phyloP scores from a whole-genome alignment of 2,329 filamentous ascomycete species.

The Aquanectria penicillioides region DNA sequence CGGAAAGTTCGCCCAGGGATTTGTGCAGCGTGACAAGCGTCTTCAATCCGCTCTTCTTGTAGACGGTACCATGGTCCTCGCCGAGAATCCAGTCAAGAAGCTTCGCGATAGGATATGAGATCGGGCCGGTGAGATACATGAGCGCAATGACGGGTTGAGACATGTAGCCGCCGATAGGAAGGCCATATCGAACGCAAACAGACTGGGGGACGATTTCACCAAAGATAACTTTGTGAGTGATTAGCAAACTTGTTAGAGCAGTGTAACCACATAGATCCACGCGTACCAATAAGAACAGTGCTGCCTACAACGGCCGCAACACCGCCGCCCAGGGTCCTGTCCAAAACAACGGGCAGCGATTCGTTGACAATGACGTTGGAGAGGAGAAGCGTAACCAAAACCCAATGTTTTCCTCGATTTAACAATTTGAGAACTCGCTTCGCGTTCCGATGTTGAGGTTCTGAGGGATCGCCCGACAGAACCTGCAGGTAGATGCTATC shows the following conservation, averaged over 20 bases:
- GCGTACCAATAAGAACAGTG: constrained; percentile 89
- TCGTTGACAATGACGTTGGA: constrained; percentile 99
- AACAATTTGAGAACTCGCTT: constrained; percentile 82
- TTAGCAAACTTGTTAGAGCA: constrained; percentile 32
- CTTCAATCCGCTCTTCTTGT: constrained; percentile 98
- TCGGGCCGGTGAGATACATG: constrained; percentile 91
- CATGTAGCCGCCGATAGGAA: constrained; percentile 95
- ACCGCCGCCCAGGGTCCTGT: constrained; percentile 91
- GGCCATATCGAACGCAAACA: constrained; percentile 93
- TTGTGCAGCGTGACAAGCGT: constrained; percentile 95
- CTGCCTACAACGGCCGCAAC: constrained; percentile 94
- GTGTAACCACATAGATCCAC: neutral
- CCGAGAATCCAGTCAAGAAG: constrained; percentile 93
- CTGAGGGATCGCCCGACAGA: constrained; percentile 84
- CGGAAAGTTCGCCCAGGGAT: constrained; percentile 84
- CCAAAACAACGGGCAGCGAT: constrained; percentile 92
- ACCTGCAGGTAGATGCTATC: constrained; percentile 98
- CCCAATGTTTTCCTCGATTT: constrained; percentile 95
- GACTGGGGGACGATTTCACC: constrained; percentile 97
- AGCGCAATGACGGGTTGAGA: constrained; percentile 84
- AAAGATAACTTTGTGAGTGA: constrained; percentile 80
- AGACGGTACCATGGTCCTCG: constrained; percentile 93
- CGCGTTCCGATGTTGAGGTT: constrained; percentile 87
- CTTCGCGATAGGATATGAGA: constrained; percentile 96
- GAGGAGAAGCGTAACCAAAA: constrained; percentile 90